Evolutionary conservation across 1,284 basidiomycete species (phyloP).

Genomic region (Omphalotus olearius): DNA sequence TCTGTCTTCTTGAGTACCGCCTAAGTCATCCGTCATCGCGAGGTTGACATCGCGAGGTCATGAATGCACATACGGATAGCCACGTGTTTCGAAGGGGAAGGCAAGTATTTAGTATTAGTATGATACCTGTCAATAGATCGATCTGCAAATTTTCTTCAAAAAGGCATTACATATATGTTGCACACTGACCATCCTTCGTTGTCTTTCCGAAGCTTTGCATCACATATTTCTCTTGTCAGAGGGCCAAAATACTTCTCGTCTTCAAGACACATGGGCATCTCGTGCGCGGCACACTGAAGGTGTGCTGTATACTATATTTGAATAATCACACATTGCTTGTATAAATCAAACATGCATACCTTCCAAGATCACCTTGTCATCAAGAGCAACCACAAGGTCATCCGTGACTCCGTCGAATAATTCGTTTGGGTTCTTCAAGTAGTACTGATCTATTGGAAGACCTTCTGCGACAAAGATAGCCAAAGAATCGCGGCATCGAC

Average conservation of each 20-base stretch:
- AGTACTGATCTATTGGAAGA: constrained; percentile 77
- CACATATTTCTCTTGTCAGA: constrained; percentile 51
- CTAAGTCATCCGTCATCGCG: constrained; percentile 21
- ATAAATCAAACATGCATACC: constrained; percentile 21
- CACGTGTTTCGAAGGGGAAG: constrained; percentile 71
- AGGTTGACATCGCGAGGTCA: background rate
- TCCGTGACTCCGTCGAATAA: constrained; percentile 62
- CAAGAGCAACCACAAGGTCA: constrained; percentile 70
- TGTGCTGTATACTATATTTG: constrained; percentile 47
- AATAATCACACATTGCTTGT: background rate
- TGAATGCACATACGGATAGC: constrained; percentile 51
- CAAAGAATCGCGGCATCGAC: constrained; percentile 80
- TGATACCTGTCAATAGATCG: constrained; percentile 63
- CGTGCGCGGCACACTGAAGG: constrained; percentile 83
- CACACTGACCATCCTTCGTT: constrained; percentile 63
- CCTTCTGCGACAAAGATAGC: constrained; percentile 74
- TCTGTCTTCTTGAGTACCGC: constrained; percentile 72
- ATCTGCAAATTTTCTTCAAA: constrained; percentile 1
- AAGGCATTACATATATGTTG: background rate
- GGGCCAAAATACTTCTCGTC: constrained; percentile 77
- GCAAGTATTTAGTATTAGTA: constrained; percentile 72
- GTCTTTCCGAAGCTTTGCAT: constrained; percentile 53
- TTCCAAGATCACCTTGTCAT: constrained; percentile 76
- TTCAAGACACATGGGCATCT: constrained; percentile 74
- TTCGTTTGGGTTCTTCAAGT: constrained; percentile 67